Percentiles rank a stretch among this genome's conserved stretches.
phyloP scores from a whole-genome alignment of 371 early-diverging fungal genomes.

The Choanephora cucurbitarum region DNA sequence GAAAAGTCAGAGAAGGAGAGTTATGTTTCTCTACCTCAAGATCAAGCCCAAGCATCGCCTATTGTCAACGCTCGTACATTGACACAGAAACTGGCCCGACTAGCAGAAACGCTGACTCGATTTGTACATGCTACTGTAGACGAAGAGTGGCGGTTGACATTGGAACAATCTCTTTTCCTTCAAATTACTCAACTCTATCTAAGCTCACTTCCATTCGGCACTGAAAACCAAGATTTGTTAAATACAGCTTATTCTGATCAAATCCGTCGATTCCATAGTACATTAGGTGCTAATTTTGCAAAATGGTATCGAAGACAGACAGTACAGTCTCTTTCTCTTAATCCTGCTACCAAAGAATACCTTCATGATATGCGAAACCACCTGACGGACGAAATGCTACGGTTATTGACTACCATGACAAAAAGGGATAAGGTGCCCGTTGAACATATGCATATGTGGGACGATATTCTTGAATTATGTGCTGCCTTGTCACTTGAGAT shows the following conservation, averaged over 20 bases:
- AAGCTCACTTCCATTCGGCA: conserved; percentile 50
- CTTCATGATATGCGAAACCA: conserved; percentile 34
- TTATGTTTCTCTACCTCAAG: not conserved
- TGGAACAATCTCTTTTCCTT: conserved; percentile 41
- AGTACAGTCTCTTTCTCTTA: conserved; percentile 47
- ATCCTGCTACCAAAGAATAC: conserved; percentile 51
- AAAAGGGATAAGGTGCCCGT: conserved; percentile 6
- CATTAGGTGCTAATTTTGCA: conserved; percentile 49
- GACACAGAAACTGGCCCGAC: conserved; percentile 37
- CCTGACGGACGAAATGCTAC: conserved; percentile 29
- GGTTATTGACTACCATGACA: conserved; percentile 19
- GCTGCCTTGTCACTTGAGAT: conserved; percentile 44
- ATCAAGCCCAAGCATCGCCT: conserved; percentile 6
- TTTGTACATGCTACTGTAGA: conserved; percentile 28
- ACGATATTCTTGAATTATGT: conserved; percentile 39
- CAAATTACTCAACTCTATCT: conserved; percentile 39
- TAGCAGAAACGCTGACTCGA: conserved; percentile 39
- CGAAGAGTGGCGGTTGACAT: conserved; percentile 15
- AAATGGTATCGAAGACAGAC: conserved; percentile 56
- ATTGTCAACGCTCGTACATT: conserved; percentile 40
- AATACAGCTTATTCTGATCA: conserved; percentile 53
- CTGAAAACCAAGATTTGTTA: conserved; percentile 45
- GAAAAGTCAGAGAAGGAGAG: not conserved
- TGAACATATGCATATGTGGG: conserved; percentile 35
- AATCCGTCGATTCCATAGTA: conserved; percentile 48